These are phyloP conservation scores for Termitomyces sp. DNA, from an alignment of 768 basidiomycete species.

Conservation along the genomic window DNA sequence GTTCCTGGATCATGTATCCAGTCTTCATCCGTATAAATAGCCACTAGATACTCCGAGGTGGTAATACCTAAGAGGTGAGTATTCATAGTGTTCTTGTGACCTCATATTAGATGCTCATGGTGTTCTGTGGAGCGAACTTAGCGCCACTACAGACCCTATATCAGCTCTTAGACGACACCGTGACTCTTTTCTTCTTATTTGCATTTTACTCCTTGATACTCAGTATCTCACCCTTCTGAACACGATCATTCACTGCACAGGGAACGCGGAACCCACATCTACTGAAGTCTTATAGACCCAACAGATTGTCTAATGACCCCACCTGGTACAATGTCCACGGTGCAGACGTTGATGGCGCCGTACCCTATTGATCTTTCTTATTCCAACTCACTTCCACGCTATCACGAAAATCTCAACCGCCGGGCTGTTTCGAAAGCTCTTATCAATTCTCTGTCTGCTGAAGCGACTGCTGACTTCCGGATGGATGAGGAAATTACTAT, in stretches of 20 bases:
- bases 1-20: conserved; percentile 63
- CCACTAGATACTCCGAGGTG: conserved; percentile 45
- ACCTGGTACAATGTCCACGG: conserved; percentile 48
- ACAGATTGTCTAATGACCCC: conserved; percentile 18
- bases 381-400: conserved; percentile 17
- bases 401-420: conserved; percentile 45
- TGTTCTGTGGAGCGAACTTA: conserved; percentile 63
- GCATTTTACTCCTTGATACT: conserved; percentile 13
- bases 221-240: conserved; percentile 37
- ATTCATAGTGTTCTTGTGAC: conserved; percentile 4
- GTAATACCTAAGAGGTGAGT: conserved; percentile 72
- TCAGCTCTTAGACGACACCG: conserved; percentile 5
- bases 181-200: conserved; percentile 4
- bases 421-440: conserved; percentile 44
- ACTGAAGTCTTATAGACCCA: conserved; percentile 44
- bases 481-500: conserved; percentile 31
- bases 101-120: conserved; percentile 15
- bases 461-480: no score
- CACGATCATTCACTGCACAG: conserved; percentile 59
- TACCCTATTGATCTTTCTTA: conserved; percentile 30
- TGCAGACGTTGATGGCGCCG: conserved; percentile 41
- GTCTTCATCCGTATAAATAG: conserved; percentile 10
- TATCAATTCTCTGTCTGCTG: no score
- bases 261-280: conserved; percentile 64
- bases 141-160: conserved; percentile 32